A percentile compares a stretch with the other conserved stretches of the same genome.
These are phyloP conservation scores for Aspergillus floridensis DNA, from an alignment of 2,329 filamentous ascomycete species.

Conservation along the genomic window DNA sequence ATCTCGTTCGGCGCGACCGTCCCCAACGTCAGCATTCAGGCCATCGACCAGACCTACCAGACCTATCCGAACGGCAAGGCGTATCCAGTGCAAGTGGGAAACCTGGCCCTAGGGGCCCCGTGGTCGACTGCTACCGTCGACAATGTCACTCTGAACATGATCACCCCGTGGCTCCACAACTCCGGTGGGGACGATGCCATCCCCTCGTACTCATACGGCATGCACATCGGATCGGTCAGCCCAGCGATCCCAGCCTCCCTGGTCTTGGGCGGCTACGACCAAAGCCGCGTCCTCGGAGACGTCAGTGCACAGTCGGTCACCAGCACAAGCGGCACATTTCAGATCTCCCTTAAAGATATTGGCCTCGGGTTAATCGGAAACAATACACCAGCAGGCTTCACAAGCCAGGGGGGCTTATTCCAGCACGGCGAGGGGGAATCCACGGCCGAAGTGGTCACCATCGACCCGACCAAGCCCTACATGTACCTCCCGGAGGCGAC, in stretches of 20 bases:
- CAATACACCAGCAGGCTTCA: constrained; percentile 39
- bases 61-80: constrained; percentile 20
- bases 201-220: constrained; percentile 42
- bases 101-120: constrained; percentile 18
- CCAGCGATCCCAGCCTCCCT: constrained; percentile 37
- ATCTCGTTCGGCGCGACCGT: constrained; percentile 9
- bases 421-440: constrained; percentile 28
- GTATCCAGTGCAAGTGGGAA: constrained; percentile 21
- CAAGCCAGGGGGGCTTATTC: constrained; percentile 27
- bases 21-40: constrained; percentile 19
- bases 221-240: constrained; percentile 44
- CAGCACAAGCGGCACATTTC: constrained; percentile 11
- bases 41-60: constrained; percentile 20
- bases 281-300: constrained; percentile 37
- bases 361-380: constrained; percentile 43
- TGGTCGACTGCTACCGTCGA: constrained; percentile 5
- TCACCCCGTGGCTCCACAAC: constrained; percentile 15
- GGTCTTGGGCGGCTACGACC: constrained; percentile 44
- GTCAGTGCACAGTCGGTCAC: constrained; percentile 16
- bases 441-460: constrained; percentile 26
- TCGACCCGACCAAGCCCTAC: constrained; percentile 39
- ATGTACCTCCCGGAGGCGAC: constrained; percentile 42
- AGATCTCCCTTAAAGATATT: constrained; percentile 39
- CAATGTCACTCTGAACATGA: constrained; percentile 11
- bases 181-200: constrained; percentile 17